These are phyloP conservation scores for Pythium aristosporum DNA, from an alignment of 352 stramenopile species.

Conservation along the genomic window DNA sequence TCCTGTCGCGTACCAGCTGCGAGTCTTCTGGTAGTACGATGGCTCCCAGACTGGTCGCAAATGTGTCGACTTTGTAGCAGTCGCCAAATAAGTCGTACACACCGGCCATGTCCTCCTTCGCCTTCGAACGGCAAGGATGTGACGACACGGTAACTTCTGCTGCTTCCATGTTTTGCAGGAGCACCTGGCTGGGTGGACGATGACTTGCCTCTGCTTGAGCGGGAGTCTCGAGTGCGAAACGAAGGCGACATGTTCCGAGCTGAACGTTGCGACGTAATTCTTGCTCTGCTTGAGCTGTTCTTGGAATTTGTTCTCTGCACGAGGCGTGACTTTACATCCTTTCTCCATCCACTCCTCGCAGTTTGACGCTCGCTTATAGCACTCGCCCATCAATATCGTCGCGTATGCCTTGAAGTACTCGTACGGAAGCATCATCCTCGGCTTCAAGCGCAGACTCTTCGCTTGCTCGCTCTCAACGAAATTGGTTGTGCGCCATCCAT, in stretches of 20 bases:
- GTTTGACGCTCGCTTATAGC: not conserved
- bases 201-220: constrained; percentile 13
- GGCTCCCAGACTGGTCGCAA: not conserved
- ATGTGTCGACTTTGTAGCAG: constrained; percentile 16
- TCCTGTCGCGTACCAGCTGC: not conserved
- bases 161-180: constrained; percentile 13
- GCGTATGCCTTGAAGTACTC: constrained; percentile 13
- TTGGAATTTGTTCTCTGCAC: constrained; percentile 16
- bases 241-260: constrained; percentile 10
- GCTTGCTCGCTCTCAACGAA: constrained; percentile 24
- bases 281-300: constrained; percentile 4
- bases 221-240: constrained; percentile 16
- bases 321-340: constrained; percentile 10
- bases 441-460: constrained; percentile 15
- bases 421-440: constrained; percentile 5
- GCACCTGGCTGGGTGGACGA: not conserved
- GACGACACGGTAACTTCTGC: constrained; percentile 17
- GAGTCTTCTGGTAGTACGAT: constrained; percentile 19
- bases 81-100: constrained; percentile 1
- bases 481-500: constrained; percentile 21
- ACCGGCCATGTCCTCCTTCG: not conserved
- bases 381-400: constrained; percentile 16
- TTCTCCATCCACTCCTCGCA: not conserved
- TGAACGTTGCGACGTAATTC: constrained; percentile 13
- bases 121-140: constrained; percentile 11